phyloP scores from a whole-genome alignment of 768 basidiomycete genomes.

The Trametes sanguinea region DNA sequence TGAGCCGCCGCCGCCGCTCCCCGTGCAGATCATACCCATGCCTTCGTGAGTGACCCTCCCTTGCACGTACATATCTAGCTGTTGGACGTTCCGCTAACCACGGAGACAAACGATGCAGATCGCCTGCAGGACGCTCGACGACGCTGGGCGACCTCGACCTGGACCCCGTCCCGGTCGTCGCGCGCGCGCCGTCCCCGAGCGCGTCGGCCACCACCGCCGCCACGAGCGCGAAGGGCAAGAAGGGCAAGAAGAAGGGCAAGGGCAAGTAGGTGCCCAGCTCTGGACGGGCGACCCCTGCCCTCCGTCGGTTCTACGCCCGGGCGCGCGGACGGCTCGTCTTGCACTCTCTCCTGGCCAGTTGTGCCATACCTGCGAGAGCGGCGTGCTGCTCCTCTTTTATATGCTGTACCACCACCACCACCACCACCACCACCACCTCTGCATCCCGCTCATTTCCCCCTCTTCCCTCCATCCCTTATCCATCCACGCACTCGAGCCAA shows the following conservation, averaged over 20 bases:
- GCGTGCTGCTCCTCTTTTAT: no score
- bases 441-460: no score
- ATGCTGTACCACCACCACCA: no score
- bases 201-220: slow-evolving; percentile 9
- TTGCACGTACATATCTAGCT: neutral
- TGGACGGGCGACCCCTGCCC: no score
- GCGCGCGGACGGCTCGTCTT: no score
- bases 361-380: no score
- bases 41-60: slow-evolving; percentile 10
- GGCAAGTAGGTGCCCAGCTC: neutral
- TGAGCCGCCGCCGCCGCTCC: slow-evolving; percentile 7
- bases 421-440: no score
- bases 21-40: slow-evolving; percentile 12
- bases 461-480: no score
- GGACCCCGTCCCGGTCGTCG: slow-evolving; percentile 4
- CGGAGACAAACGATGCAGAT: neutral
- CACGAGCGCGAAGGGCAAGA: slow-evolving; percentile 21
- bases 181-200: slow-evolving; percentile 16
- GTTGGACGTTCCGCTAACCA: neutral
- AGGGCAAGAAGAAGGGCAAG: slow-evolving; percentile 23
- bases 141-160: slow-evolving; percentile 12
- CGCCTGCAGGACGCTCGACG: slow-evolving; percentile 1
- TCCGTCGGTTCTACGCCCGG: no score
- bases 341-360: no score
- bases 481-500: no score